phyloP scores from a whole-genome alignment of 2,329 filamentous ascomycete species.

The Cadophora sp. region DNA sequence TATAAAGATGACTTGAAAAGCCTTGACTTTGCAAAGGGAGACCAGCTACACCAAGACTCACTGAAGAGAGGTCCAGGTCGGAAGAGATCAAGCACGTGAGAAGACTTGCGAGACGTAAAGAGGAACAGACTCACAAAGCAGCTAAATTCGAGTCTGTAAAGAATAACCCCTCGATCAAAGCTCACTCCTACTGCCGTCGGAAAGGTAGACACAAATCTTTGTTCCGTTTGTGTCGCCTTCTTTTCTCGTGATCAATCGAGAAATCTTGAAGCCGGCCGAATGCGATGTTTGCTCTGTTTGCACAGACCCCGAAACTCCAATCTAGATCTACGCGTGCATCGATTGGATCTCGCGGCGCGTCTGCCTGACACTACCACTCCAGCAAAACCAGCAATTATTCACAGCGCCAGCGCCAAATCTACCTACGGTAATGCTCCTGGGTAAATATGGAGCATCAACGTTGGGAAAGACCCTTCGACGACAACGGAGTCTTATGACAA shows the following conservation, averaged over 20 bases:
- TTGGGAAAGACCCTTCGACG: slow-evolving; percentile 38
- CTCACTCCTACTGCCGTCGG: not conserved
- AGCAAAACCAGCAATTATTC: slow-evolving; percentile 10
- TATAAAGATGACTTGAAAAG: too few relatives aligned
- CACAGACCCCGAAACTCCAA: slow-evolving; percentile 9
- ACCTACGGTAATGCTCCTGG: slow-evolving; percentile 43
- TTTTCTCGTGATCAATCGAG: slow-evolving; percentile 26
- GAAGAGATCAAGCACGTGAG: slow-evolving; percentile 13
- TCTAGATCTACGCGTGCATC: slow-evolving; percentile 9
- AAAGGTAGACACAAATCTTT: not conserved
- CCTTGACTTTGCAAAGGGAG: too few relatives aligned
- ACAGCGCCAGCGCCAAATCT: slow-evolving; percentile 27
- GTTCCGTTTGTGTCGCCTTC: not conserved
- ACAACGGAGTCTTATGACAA: slow-evolving; percentile 30
- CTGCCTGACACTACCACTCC: slow-evolving; percentile 25
- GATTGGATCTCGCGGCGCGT: slow-evolving; percentile 36
- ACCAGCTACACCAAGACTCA: too few relatives aligned
- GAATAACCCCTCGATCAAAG: not conserved
- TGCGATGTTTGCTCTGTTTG: slow-evolving; percentile 31
- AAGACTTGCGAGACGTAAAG: not conserved
- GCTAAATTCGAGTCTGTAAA: not conserved
- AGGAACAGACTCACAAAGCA: slow-evolving; percentile 13
- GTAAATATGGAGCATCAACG: slow-evolving; percentile 46
- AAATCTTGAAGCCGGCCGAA: slow-evolving; percentile 10
- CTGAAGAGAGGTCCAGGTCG: too few relatives aligned